These are phyloP conservation scores for Striga hermonthica DNA, from an alignment of 305 asterid genomes.

Conservation along the genomic window DNA sequence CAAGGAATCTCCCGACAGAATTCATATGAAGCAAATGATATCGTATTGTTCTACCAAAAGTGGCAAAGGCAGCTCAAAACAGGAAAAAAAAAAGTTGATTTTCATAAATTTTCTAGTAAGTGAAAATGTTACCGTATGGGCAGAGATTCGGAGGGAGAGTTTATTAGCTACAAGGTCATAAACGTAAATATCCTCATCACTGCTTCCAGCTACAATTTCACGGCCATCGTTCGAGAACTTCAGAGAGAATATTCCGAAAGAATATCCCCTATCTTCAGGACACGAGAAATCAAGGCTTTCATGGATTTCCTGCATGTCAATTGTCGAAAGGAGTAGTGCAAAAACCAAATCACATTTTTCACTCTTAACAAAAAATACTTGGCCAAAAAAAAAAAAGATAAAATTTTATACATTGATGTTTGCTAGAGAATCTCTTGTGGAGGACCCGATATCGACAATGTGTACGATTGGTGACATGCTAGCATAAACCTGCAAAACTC, in stretches of 20 bases:
- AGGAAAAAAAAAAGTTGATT: neutral
- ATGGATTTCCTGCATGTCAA: slow-evolving; percentile 64
- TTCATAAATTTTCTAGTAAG: too few relatives aligned
- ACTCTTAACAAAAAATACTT: too few relatives aligned
- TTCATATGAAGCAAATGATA: too few relatives aligned
- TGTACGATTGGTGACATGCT: slow-evolving; percentile 84
- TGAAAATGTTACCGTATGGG: slow-evolving; percentile 52
- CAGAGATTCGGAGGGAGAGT: slow-evolving; percentile 66
- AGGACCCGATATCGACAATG: slow-evolving; percentile 60
- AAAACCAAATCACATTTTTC: neutral
- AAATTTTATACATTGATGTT: slow-evolving; percentile 56
- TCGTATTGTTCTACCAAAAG: neutral
- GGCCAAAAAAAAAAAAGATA: neutral
- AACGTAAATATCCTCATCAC: slow-evolving; percentile 73
- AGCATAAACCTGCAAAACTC: slow-evolving; percentile 68
- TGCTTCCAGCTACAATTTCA: slow-evolving; percentile 88
- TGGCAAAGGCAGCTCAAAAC: neutral
- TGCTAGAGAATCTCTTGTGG: slow-evolving; percentile 63
- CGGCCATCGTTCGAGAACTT: slow-evolving; percentile 85
- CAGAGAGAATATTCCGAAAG: slow-evolving; percentile 83
- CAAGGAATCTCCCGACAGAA: too few relatives aligned
- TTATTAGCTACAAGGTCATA: slow-evolving; percentile 80
- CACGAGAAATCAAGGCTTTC: slow-evolving; percentile 71
- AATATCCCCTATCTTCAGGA: slow-evolving; percentile 46
- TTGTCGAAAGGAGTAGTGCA: neutral